Base-by-base conservation (phyloP, 345 rosid genomes). In the Acer yangbiense region DNA sequence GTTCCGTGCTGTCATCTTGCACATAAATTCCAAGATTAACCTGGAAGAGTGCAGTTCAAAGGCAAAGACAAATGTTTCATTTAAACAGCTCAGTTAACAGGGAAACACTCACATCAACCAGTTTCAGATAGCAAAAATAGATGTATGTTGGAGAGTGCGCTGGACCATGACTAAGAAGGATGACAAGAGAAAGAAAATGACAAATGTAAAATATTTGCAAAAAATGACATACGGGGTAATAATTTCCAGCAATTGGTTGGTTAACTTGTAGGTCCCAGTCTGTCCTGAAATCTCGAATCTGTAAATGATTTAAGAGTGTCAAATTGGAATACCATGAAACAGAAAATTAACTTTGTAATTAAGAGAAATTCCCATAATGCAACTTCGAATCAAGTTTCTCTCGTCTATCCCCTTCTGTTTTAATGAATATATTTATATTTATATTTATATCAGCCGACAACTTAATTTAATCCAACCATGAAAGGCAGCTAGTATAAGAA, bases 241-340 rank as follows among this genome's bases (percentile, higher is more conserved):
- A 95, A 80, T 95, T 95, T 83, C 98, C 98, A 79, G 98, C 88
- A 82, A 95, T 77, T 71, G 95, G 98, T 85, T 95, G 94, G 85
- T 88, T 83, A 65, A 83, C 94, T 87, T 93, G 82, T 77, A 95
- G 89, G 85, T 90, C 91, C 98, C 97, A 95, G 50, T 93, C 98
- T 80, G 87, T 82, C 87, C 98, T 90, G 80, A 76, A 86, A 85
- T 93, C 97, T 66, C 87, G 94, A 85, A 95, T 71, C 98, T 95
- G 87, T 76, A 82, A 82, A 76, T 44, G 61, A 72, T 67, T 79
- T 64, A 57, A 73, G 71, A 78, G 66, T 35, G 72, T 69, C 39
- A 75, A 41, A 74, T 62, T 57, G 17, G 55, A 82, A 48, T 54
- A 77, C 46, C 73, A 72, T 48, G 75, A 46, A 72, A 74, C 44